A percentile compares a stretch with the other conserved stretches of the same genome.
phyloP scores from a whole-genome alignment of 2,329 filamentous ascomycete species.

The Trichoderma pleuroti region DNA sequence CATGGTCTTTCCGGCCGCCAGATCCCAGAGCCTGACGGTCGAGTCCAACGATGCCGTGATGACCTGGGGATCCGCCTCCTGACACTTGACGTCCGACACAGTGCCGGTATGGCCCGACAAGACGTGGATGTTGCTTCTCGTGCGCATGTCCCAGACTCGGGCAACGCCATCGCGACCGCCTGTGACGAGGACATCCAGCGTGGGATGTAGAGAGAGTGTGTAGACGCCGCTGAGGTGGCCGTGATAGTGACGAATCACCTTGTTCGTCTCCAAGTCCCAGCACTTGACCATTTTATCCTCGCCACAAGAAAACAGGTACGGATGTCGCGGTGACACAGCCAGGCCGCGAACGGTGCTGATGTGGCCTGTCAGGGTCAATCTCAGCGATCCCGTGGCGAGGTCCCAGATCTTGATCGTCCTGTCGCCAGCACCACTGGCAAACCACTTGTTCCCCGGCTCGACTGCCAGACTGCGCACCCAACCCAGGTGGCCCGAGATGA shows the following conservation, averaged over 20 bases:
- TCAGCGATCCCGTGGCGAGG: conserved; percentile 78
- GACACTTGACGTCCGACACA: conserved; percentile 82
- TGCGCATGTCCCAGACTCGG: conserved; percentile 98
- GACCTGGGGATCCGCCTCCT: conserved; percentile 94
- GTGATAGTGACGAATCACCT: conserved; percentile 96
- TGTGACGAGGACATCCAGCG: conserved; percentile 89
- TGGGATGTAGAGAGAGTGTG: conserved; percentile 87
- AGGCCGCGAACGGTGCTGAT: conserved; percentile 91
- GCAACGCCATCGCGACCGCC: conserved; percentile 93
- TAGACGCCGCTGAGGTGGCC: conserved; percentile 96
- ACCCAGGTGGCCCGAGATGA: conserved; percentile 92
- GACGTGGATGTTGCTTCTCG: conserved; percentile 91
- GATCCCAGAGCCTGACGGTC: conserved; percentile 89
- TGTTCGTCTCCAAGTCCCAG: conserved; percentile 99
- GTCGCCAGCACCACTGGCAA: conserved; percentile 91
- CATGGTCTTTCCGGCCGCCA: conserved; percentile 95
- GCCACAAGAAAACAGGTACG: conserved; percentile 94
- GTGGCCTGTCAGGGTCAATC: conserved; percentile 85
- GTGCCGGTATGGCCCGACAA: conserved; percentile 87
- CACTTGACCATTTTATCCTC: conserved; percentile 99
- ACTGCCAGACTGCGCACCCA: conserved; percentile 90
- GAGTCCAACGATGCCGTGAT: conserved; percentile 91
- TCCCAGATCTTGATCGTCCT: conserved; percentile 99
- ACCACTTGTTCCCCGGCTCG: conserved; percentile 96
- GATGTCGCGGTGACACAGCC: conserved; percentile 87